Evolutionary conservation across 352 stramenopile genomes (phyloP), one percentile per base, ranked within the genome.

Genomic region (Pythium vanterpoolii): DNA sequence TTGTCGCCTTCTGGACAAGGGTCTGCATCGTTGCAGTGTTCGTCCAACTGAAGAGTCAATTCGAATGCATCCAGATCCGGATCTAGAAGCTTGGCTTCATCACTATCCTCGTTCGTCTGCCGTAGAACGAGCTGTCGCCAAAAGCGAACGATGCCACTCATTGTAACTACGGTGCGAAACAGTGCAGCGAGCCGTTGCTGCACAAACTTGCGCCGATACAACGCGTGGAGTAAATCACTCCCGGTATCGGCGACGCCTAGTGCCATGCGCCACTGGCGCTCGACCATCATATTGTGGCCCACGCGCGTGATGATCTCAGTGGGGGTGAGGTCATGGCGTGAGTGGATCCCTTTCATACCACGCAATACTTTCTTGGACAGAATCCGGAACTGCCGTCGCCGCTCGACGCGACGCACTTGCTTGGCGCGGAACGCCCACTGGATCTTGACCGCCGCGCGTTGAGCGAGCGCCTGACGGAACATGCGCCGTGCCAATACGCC

Each of bases 401-500:
- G 72, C 48, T 78, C 67, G 1, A 66, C 56, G 9, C 62, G 64
- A 1, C 63, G 68, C 1, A 30, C 46, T 51, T 72, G 67, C 27
- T 76, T 73, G 14, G 75, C 68, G 21, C 76, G 66, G 48, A 75
- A 87, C 28, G 58, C 57, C 0, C 73, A 68, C 45, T 87, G 79
- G 54, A 89, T 77, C n/a, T 61, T 59, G 33, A 84, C 57, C 23
- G 68, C 67, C 1, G 76, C 71, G n/a, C 69, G 59, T 3, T 86
- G 38, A 2, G 74, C 71, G 18, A 84, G 5, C 0, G 62, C 44
- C 34, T 89, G 66, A 4, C 64, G 64, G 39, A 71, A 74, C 14
- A 77, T 56, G 21, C 67, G 62, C 5, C 95, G 73, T 0, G 89
- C 90, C 1, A 81, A 56, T 69, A 89, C 74, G 0, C 95, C 95